Conservation (phyloP, 2,329 filamentous ascomycete species). For the Stagonosporopsis cucurbitacearum region DNA sequence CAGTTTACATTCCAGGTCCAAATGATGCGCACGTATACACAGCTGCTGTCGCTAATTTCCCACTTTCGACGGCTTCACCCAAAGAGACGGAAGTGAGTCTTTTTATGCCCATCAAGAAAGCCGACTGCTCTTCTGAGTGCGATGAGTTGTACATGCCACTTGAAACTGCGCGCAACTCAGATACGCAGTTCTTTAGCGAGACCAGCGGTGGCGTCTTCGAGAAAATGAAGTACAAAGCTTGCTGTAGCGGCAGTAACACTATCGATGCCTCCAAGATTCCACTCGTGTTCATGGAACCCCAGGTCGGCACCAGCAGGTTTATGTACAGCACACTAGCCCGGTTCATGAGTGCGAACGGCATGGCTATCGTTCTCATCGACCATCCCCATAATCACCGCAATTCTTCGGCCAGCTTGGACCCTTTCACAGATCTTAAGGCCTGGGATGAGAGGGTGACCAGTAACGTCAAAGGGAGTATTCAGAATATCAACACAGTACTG, state of each 20-base stretch:
- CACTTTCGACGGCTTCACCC: constrained; percentile 11
- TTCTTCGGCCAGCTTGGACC: constrained; percentile 25
- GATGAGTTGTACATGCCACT: constrained; percentile 30
- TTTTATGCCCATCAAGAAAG: constrained; percentile 29
- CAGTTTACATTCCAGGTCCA: constrained; percentile 24
- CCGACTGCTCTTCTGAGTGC: constrained; percentile 20
- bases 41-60: constrained; percentile 24
- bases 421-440: constrained; percentile 19
- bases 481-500: constrained; percentile 31
- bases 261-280: constrained; percentile 21
- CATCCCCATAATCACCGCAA: constrained; percentile 56
- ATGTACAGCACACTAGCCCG: constrained; percentile 55
- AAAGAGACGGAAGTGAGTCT: constrained; percentile 30
- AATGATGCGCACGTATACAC: constrained; percentile 24
- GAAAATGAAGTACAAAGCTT: constrained; percentile 24
- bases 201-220: constrained; percentile 28
- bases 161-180: constrained; percentile 22
- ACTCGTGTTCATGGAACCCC: constrained; percentile 55
- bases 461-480: constrained; percentile 23
- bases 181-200: constrained; percentile 36
- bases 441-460: constrained; percentile 26
- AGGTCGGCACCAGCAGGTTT: constrained; percentile 52
- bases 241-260: constrained; percentile 17
- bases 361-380: constrained; percentile 57
- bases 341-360: constrained; percentile 56